Conservation (phyloP, 2,329 filamentous ascomycete species). For the Fusarium marasasianum region DNA sequence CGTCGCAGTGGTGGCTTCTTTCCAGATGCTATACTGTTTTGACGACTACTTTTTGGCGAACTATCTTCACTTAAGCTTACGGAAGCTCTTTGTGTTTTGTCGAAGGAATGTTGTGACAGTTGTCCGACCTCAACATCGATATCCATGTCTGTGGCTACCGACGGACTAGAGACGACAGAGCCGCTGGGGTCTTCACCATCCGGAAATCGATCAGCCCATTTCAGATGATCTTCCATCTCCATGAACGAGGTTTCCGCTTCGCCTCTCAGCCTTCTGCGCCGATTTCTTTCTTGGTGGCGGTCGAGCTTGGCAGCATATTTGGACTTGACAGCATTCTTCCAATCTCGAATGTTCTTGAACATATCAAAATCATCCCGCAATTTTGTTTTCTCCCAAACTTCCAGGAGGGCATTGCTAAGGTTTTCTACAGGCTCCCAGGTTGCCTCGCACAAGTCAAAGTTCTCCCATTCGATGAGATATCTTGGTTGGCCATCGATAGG, state of each 20-base stretch:
- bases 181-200: conserved; percentile 7
- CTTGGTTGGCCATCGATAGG: conserved; percentile 35
- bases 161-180: conserved; percentile 1
- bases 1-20: background rate
- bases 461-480: conserved; percentile 53
- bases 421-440: conserved; percentile 62
- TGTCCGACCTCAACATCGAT: background rate
- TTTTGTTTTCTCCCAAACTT: conserved; percentile 56
- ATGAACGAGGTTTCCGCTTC: conserved; percentile 40
- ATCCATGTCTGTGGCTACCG: background rate
- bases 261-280: conserved; percentile 53
- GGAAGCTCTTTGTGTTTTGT: background rate
- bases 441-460: conserved; percentile 47
- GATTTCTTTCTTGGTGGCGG: conserved; percentile 56
- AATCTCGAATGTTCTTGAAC: conserved; percentile 53
- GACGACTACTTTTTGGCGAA: conserved; percentile 2
- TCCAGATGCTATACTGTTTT: background rate
- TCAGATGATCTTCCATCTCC: conserved; percentile 35
- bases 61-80: background rate
- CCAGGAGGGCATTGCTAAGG: conserved; percentile 51
- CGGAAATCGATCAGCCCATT: conserved; percentile 23
- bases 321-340: conserved; percentile 46
- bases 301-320: conserved; percentile 43
- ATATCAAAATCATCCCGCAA: conserved; percentile 46
- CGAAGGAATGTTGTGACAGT: background rate